Evolutionary conservation across 805 yeast genomes (phyloP), one percentile per base, ranked within the genome.

Genomic region (Wickerhamomyces alni): DNA sequence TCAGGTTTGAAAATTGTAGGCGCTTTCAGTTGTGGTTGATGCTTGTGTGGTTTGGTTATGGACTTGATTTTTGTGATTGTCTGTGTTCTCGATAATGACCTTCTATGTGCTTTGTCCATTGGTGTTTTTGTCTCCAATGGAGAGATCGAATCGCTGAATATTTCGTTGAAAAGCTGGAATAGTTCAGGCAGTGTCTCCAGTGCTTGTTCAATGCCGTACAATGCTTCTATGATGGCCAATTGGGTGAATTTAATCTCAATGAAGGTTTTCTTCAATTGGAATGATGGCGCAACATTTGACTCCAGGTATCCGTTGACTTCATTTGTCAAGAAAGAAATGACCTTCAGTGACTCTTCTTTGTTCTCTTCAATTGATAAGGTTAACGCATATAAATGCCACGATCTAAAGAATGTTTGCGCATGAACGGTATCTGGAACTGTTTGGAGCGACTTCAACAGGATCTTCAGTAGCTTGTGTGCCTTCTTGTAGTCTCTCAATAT

Each of bases 161-260:
- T 59, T 21, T 59, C 66, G 36, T 75, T 70, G 49, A 72, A 81
- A 10, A 82, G 55, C 10, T 66, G 71, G 48, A 87, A 82, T 9
- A 86, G 69, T 33, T 76, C 87, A 2, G 84, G 74, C n/a, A 88
- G 55, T 36, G 69, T 66, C 31, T 80, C 86, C 43, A 86, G 57
- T 1, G 87, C 77, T 32, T 73, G 73, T 22, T 69, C 65, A 1
- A 70, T 60, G 7, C 87, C 91, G 41, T 73, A 67, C 4, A 74
- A 63, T 6, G 75, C 69, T 51, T 83, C 88, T 38, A 77, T 62
- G n/a, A 87, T 64, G 2, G 86, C 77, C 28, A 87, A 62, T 50
- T 82, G 86, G 0, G 95, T 82, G 60, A 84, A 68, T 50, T 84
- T 84, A 55, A 87, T 67, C 54, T 86, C 85, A 38, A 80, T 54